Evolutionary conservation across 805 yeast species (phyloP).

Genomic region (Saccharomycopsis fermentans): DNA sequence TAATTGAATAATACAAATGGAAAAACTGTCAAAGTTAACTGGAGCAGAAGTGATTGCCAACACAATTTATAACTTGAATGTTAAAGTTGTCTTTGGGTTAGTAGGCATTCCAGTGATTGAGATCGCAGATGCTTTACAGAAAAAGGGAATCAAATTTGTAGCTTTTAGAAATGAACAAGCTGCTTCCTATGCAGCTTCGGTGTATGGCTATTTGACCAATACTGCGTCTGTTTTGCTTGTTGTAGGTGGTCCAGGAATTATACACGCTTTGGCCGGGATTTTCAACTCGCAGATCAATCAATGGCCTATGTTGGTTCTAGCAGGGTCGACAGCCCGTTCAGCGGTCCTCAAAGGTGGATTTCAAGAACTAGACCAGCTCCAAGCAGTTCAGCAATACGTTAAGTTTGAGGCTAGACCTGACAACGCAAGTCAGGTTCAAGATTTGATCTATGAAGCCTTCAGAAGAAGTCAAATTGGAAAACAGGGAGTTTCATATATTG

Average conservation of each 20-base stretch:
- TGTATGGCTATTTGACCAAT: conserved; percentile 56
- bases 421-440: conserved; percentile 21
- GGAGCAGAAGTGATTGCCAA: conserved; percentile 43
- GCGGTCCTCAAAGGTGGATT: conserved; percentile 52
- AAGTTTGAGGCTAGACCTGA: conserved; percentile 42
- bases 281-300: conserved; percentile 52
- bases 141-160: conserved; percentile 44
- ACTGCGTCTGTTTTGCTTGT: conserved; percentile 58
- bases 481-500: conserved; percentile 55
- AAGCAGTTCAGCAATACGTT: conserved; percentile 36
- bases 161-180: conserved; percentile 63
- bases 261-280: conserved; percentile 59
- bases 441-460: conserved; percentile 32
- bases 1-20: not conserved
- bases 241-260: conserved; percentile 69
- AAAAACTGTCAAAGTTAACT: not conserved
- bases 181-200: conserved; percentile 68
- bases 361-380: conserved; percentile 61
- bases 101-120: conserved; percentile 74
- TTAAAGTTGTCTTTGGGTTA: conserved; percentile 52
- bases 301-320: conserved; percentile 57
- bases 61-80: conserved; percentile 38
- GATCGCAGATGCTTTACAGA: conserved; percentile 50
- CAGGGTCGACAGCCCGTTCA: conserved; percentile 47
- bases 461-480: conserved; percentile 35